phyloP scores from a whole-genome alignment of 805 yeast species.

The Candida insectalens region DNA sequence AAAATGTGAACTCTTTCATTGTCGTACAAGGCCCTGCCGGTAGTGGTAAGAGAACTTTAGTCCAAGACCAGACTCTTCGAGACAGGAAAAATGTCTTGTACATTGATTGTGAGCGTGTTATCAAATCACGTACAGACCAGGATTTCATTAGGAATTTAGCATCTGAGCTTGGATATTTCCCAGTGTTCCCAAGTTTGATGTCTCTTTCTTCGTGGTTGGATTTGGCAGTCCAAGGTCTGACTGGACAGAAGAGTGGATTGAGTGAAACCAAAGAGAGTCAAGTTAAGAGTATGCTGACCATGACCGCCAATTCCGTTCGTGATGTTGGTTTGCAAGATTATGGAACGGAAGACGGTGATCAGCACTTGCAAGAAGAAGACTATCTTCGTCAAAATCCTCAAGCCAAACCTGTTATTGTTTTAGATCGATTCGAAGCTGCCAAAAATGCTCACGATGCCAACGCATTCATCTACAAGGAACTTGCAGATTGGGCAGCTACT shows the following conservation, averaged over 20 bases:
- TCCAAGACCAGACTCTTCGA: conserved; percentile 54
- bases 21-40: conserved; percentile 91
- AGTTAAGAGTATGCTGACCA: conserved; percentile 67
- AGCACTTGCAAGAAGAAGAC: conserved; percentile 56
- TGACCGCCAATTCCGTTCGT: conserved; percentile 66
- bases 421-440: conserved; percentile 56
- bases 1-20: conserved; percentile 84
- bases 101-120: conserved; percentile 70
- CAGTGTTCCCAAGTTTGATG: conserved; percentile 89
- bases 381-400: conserved; percentile 80
- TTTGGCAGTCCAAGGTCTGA: conserved; percentile 77
- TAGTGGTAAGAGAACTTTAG: conserved; percentile 81
- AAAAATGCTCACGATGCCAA: conserved; percentile 47
- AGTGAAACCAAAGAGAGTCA: conserved; percentile 78
- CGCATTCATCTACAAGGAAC: conserved; percentile 56
- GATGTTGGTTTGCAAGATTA: conserved; percentile 45
- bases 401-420: conserved; percentile 74
- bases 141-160: conserved; percentile 62
- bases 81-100: conserved; percentile 53
- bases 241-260: conserved; percentile 90
- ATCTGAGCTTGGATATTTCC: conserved; percentile 77
- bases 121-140: conserved; percentile 67
- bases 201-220: conserved; percentile 71
- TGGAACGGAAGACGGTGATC: conserved; percentile 14
- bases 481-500: conserved; percentile 86